Evolutionary conservation across 345 rosid genomes (phyloP), one percentile per base, ranked within the genome.

Genomic region (Barbarea vulgaris): DNA sequence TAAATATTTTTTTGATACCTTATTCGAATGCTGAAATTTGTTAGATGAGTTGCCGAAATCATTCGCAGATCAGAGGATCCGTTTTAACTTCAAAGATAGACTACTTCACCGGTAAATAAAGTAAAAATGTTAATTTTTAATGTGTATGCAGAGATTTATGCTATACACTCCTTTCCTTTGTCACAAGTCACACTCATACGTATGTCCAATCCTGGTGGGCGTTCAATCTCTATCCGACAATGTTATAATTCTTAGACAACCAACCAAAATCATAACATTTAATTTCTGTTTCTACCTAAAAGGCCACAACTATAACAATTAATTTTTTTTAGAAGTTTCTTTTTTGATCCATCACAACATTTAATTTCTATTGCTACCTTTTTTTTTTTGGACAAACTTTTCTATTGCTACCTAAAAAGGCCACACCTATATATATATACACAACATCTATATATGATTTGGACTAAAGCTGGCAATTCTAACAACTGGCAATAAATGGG

Each of bases 401-500:
- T 46, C 9, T 21, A 51, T 54, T 2, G 15, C 60, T 55, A 28
- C 10, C 60, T 55, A n/a, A 15, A 55, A 55, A 25, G 60, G 36
- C 36, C 46, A 60, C 46, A 37, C 11, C 21, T 2, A 60, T 21
- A 0, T 2, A 60, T 21, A 0, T 3, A 17, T 56, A 28, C 10
- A 27, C 21, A 46, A 36, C 27, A 36, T 36, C 21, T 36, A 60
- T 60, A 24, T 30, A 6, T 69, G 15, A 9, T 54, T 44, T 17
- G 57, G 46, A 73, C 19, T 14, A 36, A 48, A 67, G 79, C 59
- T 39, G 67, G 60, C 65, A 52, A 24, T 37, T 58, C 41, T 44
- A 64, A 55, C 69, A 18, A 69, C 63, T 27, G 18, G 46, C 47
- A 67, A 61, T 77, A 77, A 77, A 62, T 77, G 76, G 80, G 76